Conservation (phyloP, 176 grass and related monocot species). For the Otatea glauca region DNA sequence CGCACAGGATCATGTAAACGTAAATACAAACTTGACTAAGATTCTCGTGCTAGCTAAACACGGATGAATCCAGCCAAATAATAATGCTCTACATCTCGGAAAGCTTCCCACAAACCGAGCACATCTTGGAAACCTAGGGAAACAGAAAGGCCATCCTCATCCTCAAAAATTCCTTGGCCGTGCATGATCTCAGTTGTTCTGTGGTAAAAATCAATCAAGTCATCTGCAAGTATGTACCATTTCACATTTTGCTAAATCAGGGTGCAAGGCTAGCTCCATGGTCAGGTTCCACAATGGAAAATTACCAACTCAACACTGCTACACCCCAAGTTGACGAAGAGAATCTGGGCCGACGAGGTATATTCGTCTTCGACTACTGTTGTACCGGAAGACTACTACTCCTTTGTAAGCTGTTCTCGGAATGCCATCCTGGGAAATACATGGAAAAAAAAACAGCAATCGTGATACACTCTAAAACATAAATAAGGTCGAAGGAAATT, state of each 20-base stretch:
- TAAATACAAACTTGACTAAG: neutral
- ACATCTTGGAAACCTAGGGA: too few species aligned
- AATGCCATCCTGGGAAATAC: slow-evolving; percentile 73
- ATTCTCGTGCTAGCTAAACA: neutral
- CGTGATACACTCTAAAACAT: neutral
- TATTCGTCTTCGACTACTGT: slow-evolving; percentile 62
- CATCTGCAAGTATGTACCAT: neutral
- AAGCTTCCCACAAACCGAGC: neutral
- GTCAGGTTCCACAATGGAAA: neutral
- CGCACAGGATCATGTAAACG: slow-evolving; percentile 5
- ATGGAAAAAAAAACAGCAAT: neutral
- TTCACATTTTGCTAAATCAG: slow-evolving; percentile 14
- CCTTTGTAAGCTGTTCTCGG: slow-evolving; percentile 97
- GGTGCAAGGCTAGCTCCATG: neutral
- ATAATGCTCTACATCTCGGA: neutral
- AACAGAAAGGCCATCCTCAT: neutral
- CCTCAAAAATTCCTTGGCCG: neutral
- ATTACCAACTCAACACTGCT: slow-evolving; percentile 20
- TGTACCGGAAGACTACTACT: slow-evolving; percentile 82
- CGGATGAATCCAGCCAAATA: neutral
- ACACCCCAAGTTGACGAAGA: slow-evolving; percentile 56
- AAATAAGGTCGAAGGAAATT: slow-evolving; percentile 21
- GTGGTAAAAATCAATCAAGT: neutral
- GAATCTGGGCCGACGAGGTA: slow-evolving; percentile 74
- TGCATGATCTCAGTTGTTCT: neutral